phyloP scores from a whole-genome alignment of 176 grass and related monocot genomes.

The Musa beccarii region DNA sequence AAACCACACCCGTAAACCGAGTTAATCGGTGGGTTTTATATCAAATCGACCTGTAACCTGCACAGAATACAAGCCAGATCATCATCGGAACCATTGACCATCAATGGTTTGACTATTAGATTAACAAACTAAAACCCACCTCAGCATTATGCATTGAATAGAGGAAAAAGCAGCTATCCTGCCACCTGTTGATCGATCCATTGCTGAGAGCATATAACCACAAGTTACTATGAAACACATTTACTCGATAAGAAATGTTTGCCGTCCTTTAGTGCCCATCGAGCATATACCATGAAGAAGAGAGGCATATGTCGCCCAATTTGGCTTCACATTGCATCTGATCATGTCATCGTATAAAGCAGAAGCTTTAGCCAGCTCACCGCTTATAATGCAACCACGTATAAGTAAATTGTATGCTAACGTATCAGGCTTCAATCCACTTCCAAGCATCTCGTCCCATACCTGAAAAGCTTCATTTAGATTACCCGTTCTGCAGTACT shows the following conservation, averaged over 20 bases:
- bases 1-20: too few species aligned
- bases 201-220: neutral
- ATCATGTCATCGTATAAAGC: slow-evolving; percentile 47
- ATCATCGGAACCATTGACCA: too few species aligned
- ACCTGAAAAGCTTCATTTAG: slow-evolving; percentile 45
- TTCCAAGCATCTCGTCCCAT: slow-evolving; percentile 61
- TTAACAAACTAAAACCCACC: too few species aligned
- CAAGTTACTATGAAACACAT: neutral
- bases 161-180: neutral
- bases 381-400: slow-evolving; percentile 45
- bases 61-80: too few species aligned
- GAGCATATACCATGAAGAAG: slow-evolving; percentile 41
- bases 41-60: too few species aligned
- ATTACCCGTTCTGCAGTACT: slow-evolving; percentile 40
- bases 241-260: slow-evolving; percentile 33
- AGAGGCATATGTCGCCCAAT: slow-evolving; percentile 46
- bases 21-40: too few species aligned
- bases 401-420: slow-evolving; percentile 64
- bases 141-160: too few species aligned
- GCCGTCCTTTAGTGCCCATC: slow-evolving; percentile 23
- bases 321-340: slow-evolving; percentile 37
- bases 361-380: slow-evolving; percentile 33
- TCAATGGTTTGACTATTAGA: too few species aligned
- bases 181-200: neutral
- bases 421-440: slow-evolving; percentile 46